Percentiles rank a stretch among this genome's conserved stretches.
These are phyloP conservation scores for Entomortierella beljakovae DNA, from an alignment of 192 early-diverging fungal genomes.

Conservation along the genomic window DNA sequence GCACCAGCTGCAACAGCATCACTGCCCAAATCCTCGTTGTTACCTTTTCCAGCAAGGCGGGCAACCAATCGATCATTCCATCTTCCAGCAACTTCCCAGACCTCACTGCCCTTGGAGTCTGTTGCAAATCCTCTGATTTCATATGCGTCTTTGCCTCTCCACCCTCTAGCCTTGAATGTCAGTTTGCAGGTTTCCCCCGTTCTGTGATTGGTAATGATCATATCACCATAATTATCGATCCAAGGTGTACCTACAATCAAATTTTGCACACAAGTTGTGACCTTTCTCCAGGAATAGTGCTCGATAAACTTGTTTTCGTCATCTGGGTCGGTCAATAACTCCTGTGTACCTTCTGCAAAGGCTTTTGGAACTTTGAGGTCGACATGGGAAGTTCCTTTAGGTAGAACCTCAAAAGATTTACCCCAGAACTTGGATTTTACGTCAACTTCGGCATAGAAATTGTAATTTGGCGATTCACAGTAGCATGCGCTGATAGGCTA, in stretches of 20 bases:
- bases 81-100: conserved; percentile 74
- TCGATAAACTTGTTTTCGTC: conserved; percentile 70
- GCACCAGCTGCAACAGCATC: conserved; percentile 54
- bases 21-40: conserved; percentile 57
- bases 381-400: conserved; percentile 85
- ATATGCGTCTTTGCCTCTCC: conserved; percentile 75
- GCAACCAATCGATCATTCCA: conserved; percentile 78
- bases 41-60: conserved; percentile 41
- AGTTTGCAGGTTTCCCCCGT: conserved; percentile 82
- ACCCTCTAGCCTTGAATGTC: conserved; percentile 82
- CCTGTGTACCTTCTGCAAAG: conserved; percentile 43
- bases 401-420: conserved; percentile 83
- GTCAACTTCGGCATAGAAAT: conserved; percentile 89
- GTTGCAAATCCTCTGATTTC: conserved; percentile 69
- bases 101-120: conserved; percentile 59
- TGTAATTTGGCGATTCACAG: conserved; percentile 84
- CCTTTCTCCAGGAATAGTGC: conserved; percentile 91
- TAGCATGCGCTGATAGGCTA: conserved; percentile 89
- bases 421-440: conserved; percentile 91
- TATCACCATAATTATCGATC: conserved; percentile 90
- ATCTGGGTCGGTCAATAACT: conserved; percentile 55
- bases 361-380: conserved; percentile 75
- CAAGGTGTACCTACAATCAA: conserved; percentile 86
- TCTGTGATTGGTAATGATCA: conserved; percentile 84
- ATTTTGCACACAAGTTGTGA: conserved; percentile 88